Percentiles rank a stretch among this genome's conserved stretches.
Conservation (phyloP, 2,329 filamentous ascomycete genomes). For the Calonectria fujianensis region DNA sequence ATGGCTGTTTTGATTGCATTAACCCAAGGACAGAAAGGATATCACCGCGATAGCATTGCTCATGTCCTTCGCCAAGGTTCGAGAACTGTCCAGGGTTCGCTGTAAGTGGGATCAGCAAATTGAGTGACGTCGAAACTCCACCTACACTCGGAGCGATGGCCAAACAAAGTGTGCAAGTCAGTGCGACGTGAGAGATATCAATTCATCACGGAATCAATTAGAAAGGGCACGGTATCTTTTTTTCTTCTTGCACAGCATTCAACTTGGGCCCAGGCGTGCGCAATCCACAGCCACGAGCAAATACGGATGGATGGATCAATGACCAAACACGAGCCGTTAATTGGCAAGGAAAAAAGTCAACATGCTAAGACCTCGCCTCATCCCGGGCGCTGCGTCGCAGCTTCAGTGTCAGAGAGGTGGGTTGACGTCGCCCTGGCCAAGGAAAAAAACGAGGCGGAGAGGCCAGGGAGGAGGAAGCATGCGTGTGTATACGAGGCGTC, state of each 20-base stretch:
- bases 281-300: neutral
- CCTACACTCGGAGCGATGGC: constrained; percentile 8
- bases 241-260: neutral
- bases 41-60: neutral
- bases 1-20: neutral
- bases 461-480: constrained; percentile 12
- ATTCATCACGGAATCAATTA: neutral
- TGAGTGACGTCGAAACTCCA: constrained; percentile 24
- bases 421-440: constrained; percentile 15
- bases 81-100: constrained; percentile 15
- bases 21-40: neutral
- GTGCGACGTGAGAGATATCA: neutral
- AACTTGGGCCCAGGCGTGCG: neutral
- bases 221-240: constrained; percentile 2
- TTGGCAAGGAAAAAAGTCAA: constrained; percentile 1
- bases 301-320: neutral
- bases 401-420: constrained; percentile 20
- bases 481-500: constrained; percentile 22
- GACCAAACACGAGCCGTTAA: constrained; percentile 22
- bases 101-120: constrained; percentile 15
- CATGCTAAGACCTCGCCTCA: constrained; percentile 17
- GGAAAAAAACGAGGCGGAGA: constrained; percentile 24
- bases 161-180: constrained; percentile 13
- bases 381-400: constrained; percentile 16
- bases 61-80: neutral